These are phyloP conservation scores for Pichia sp. DNA, from an alignment of 1,139 yeast genomes.

Conservation along the genomic window DNA sequence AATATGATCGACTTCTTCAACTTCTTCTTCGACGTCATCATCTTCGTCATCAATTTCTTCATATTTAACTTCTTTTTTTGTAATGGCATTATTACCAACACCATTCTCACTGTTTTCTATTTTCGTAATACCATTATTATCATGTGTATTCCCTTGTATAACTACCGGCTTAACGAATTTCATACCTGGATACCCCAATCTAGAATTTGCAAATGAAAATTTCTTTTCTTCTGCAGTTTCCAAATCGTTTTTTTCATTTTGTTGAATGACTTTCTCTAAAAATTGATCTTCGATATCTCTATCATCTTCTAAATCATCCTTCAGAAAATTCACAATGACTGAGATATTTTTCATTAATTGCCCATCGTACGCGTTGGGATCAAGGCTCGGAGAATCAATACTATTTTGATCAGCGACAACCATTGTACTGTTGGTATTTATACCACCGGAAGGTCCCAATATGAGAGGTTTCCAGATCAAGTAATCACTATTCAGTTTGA, in stretches of 20 bases:
- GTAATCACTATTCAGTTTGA: constrained; percentile 47
- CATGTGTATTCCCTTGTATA: not conserved
- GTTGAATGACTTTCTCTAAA: constrained; percentile 35
- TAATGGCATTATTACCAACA: not conserved
- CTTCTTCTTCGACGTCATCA: not conserved
- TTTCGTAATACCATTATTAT: constrained; percentile 12
- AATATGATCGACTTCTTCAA: not conserved
- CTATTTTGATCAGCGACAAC: constrained; percentile 27
- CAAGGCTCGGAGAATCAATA: not conserved
- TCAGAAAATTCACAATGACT: constrained; percentile 17
- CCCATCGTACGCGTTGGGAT: constrained; percentile 6
- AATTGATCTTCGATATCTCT: constrained; percentile 53
- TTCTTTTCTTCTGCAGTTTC: not conserved
- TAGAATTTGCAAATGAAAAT: constrained; percentile 12
- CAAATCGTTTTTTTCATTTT: constrained; percentile 17
- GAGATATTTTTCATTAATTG: constrained; percentile 48
- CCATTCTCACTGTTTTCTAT: constrained; percentile 7
- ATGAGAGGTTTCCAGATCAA: constrained; percentile 80
- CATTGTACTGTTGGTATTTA: constrained; percentile 54
- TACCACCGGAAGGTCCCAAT: constrained; percentile 84
- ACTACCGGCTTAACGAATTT: constrained; percentile 11
- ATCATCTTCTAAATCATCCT: constrained; percentile 23
- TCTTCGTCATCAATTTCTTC: not conserved
- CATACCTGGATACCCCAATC: constrained; percentile 35
- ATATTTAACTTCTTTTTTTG: not conserved